A percentile compares a stretch with the other conserved stretches of the same genome.
These are phyloP conservation scores for Moesziomyces globuligerus DNA, from an alignment of 1,284 basidiomycete species.

Conservation along the genomic window DNA sequence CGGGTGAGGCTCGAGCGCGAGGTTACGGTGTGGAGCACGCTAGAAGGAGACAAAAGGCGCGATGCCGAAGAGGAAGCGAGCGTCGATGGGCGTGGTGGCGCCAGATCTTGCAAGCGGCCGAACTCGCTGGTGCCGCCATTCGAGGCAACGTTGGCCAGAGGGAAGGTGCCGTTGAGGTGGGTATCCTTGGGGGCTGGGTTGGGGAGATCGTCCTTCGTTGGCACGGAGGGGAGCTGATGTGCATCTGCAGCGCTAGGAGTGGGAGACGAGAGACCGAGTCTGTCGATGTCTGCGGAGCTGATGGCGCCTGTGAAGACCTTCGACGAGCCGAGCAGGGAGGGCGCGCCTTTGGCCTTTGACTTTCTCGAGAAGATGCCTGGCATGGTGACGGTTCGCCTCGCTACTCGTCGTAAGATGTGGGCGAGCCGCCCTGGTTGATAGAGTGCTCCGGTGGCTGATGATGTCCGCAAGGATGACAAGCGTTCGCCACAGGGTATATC, in stretches of 20 bases:
- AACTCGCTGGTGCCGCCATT: slow-evolving; percentile 20
- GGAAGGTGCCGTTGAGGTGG: not conserved
- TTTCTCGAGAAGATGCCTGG: slow-evolving; percentile 41
- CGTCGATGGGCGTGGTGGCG: slow-evolving; percentile 3
- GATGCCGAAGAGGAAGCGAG: slow-evolving; percentile 9
- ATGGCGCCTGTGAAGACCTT: slow-evolving; percentile 24
- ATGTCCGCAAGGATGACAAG: too few species aligned
- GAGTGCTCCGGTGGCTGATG: too few species aligned
- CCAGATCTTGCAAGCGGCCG: slow-evolving; percentile 9
- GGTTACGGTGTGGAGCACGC: slow-evolving; percentile 5
- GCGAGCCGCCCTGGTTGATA: too few species aligned
- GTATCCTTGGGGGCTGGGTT: slow-evolving; percentile 18
- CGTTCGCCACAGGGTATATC: too few species aligned
- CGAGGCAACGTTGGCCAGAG: not conserved
- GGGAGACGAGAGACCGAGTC: slow-evolving; percentile 30
- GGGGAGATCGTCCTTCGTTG: slow-evolving; percentile 42
- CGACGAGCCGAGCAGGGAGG: not conserved
- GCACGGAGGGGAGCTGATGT: slow-evolving; percentile 27
- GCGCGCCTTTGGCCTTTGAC: slow-evolving; percentile 13
- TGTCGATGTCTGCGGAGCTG: slow-evolving; percentile 38
- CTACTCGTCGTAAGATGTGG: slow-evolving; percentile 1
- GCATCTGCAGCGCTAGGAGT: slow-evolving; percentile 45
- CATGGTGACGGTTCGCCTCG: slow-evolving; percentile 19
- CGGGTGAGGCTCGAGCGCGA: slow-evolving; percentile 7
- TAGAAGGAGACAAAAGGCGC: slow-evolving; percentile 4